Percentiles rank a stretch among this genome's conserved stretches.
These are phyloP conservation scores for Tothia fuscella DNA, from an alignment of 2,329 filamentous ascomycete species.

Conservation along the genomic window DNA sequence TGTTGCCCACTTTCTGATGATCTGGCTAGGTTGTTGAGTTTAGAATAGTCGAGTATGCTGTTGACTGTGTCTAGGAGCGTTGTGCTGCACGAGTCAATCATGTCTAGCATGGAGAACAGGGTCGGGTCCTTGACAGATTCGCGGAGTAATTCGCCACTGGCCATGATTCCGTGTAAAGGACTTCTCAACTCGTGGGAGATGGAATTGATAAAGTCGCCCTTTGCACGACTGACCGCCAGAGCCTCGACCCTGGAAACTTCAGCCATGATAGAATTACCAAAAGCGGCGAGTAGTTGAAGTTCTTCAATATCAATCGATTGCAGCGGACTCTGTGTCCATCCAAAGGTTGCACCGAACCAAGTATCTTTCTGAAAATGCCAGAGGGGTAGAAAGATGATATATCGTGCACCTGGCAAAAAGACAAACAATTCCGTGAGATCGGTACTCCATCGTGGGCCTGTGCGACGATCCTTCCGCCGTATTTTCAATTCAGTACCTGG, in stretches of 20 bases:
- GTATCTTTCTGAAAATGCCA: slow-evolving; percentile 7
- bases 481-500: neutral
- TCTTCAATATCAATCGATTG: slow-evolving; percentile 37
- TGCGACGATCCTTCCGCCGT: neutral
- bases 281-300: slow-evolving; percentile 39
- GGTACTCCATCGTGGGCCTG: neutral
- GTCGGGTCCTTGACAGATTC: slow-evolving; percentile 4
- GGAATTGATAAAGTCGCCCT: slow-evolving; percentile 31
- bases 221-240: slow-evolving; percentile 28
- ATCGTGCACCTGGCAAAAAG: slow-evolving; percentile 4
- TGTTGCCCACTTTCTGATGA: neutral
- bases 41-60: slow-evolving; percentile 21
- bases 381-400: slow-evolving; percentile 9
- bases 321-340: slow-evolving; percentile 20
- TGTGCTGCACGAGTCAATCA: slow-evolving; percentile 28
- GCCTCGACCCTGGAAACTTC: slow-evolving; percentile 44
- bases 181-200: slow-evolving; percentile 27
- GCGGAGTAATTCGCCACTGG: slow-evolving; percentile 13
- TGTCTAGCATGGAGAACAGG: slow-evolving; percentile 18
- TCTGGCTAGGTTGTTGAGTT: slow-evolving; percentile 9
- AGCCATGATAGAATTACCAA: slow-evolving; percentile 43
- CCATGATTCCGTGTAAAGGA: slow-evolving; percentile 19
- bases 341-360: slow-evolving; percentile 16
- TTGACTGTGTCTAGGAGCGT: slow-evolving; percentile 31
- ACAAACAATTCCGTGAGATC: slow-evolving; percentile 5